A percentile compares a stretch with the other conserved stretches of the same genome.
These are phyloP conservation scores for Gonium pectorale DNA, from an alignment of 139 green algal species.

Conservation along the genomic window DNA sequence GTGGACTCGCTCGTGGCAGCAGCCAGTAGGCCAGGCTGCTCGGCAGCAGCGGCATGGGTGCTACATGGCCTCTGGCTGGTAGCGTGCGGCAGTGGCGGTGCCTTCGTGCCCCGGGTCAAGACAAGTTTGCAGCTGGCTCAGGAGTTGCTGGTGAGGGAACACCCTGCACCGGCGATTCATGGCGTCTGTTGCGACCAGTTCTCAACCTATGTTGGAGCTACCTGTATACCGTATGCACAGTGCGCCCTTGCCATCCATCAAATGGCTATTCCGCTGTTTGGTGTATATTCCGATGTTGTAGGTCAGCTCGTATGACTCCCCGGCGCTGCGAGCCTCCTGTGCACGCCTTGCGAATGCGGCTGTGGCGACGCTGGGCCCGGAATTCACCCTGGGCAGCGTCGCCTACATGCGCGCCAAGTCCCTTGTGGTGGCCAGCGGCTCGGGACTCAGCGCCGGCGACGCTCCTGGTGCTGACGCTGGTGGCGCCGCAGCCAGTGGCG, in stretches of 20 bases:
- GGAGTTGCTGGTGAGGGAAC: slow-evolving; percentile 67
- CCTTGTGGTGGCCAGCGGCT: slow-evolving; percentile 62
- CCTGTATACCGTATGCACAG: too few species aligned
- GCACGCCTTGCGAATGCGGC: slow-evolving; percentile 91
- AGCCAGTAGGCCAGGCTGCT: slow-evolving; percentile 55
- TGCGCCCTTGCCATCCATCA: too few species aligned
- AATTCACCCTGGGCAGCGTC: slow-evolving; percentile 77
- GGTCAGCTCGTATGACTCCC: slow-evolving; percentile 59
- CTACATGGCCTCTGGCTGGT: slow-evolving; percentile 87
- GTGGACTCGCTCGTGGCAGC: slow-evolving; percentile 73
- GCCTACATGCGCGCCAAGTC: slow-evolving; percentile 76
- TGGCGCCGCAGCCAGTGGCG: too few species aligned
- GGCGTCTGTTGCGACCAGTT: not conserved
- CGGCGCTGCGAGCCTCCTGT: slow-evolving; percentile 72
- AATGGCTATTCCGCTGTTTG: too few species aligned
- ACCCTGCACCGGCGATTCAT: not conserved
- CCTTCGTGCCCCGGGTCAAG: slow-evolving; percentile 78
- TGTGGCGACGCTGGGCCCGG: slow-evolving; percentile 90
- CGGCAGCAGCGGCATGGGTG: slow-evolving; percentile 71
- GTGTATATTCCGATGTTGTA: too few species aligned
- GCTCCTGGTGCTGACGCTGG: not conserved
- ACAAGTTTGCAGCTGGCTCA: slow-evolving; percentile 74
- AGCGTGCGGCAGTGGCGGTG: slow-evolving; percentile 78
- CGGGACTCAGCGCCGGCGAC: slow-evolving; percentile 56
- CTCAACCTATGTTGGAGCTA: too few species aligned